Base-by-base conservation (phyloP, 805 yeast species). In the Candida suzukii region DNA sequence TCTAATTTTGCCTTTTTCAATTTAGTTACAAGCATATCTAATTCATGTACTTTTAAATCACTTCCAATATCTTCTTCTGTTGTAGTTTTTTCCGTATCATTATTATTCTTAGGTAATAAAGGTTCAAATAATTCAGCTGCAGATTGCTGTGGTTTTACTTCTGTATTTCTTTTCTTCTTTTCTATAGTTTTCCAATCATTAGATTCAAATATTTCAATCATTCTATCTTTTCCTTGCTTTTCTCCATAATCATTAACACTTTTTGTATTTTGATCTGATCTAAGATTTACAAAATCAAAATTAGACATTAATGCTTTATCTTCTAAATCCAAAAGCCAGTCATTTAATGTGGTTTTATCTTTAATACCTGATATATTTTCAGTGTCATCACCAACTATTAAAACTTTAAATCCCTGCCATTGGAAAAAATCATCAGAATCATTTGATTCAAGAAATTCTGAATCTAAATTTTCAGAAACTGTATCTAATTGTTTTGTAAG, bases 181-280 rank as follows among this genome's bases (percentile, higher is more conserved):
- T 26, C 56, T 35, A 55, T 42, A 28, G 52, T 53, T 17, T 49
- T 49, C 79, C 80, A 74, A 27, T 67, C 71, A 42, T 68, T 71
- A 4, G 66, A 57, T 27, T 71, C 64, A 10, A 74, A 42, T 1
- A 71, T 45, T 42, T 72, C 76, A 12, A 44, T 41, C 2, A 74
- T 40, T 37, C 78, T 43, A 38, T 60, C 66, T 37, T 51, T 58
- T 0, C 78, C 78, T 3, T 54, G n/a, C 17, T 46, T 53, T 24
- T 70, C 75, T 16, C 49, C 52, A 39, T 35, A 64, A 45, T 67
- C 68, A 46, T 64, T 43, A 5, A 25, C 59, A n/a, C 29, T 38
- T 0, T 71, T 70, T 2, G 47, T 21, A 8, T n/a, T n/a, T n/a
- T n/a, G n/a, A n/a, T n/a, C n/a, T n/a, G 57, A 57, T 16, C 48